These are phyloP conservation scores for Ambrosia trifida DNA, from an alignment of 129 eudicot species.

Conservation along the genomic window DNA sequence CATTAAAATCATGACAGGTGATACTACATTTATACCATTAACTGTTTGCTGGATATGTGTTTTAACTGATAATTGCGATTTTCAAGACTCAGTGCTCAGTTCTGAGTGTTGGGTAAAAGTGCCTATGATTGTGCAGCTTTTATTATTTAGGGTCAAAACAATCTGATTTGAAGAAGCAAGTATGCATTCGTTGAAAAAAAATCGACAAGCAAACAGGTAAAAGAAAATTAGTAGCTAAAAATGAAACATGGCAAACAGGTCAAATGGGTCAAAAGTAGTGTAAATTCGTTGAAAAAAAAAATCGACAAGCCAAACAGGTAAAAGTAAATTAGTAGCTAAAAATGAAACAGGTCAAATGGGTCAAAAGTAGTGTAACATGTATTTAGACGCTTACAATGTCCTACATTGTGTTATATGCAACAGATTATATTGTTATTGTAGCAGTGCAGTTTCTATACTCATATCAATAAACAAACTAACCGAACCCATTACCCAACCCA, in stretches of 20 bases:
- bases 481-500: not conserved
- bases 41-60: not conserved
- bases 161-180: not conserved
- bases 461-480: not conserved
- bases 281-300: not conserved
- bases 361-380: not conserved
- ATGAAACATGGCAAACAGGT: not conserved
- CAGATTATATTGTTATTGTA: not conserved
- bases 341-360: not conserved
- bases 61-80: not conserved
- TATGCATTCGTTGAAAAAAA: not conserved
- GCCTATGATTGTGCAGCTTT: not conserved
- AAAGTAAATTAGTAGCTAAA: not conserved
- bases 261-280: not conserved
- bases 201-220: not conserved
- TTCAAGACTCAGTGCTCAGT: not conserved
- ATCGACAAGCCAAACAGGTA: not conserved
- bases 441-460: not conserved
- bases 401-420: not conserved
- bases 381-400: not conserved
- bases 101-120: not conserved
- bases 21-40: not conserved
- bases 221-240: not conserved
- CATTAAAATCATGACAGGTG: not conserved
- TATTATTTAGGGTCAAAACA: not conserved